These are phyloP conservation scores for Fulvia fulva DNA, from an alignment of 2,329 filamentous ascomycete genomes.

Conservation along the genomic window DNA sequence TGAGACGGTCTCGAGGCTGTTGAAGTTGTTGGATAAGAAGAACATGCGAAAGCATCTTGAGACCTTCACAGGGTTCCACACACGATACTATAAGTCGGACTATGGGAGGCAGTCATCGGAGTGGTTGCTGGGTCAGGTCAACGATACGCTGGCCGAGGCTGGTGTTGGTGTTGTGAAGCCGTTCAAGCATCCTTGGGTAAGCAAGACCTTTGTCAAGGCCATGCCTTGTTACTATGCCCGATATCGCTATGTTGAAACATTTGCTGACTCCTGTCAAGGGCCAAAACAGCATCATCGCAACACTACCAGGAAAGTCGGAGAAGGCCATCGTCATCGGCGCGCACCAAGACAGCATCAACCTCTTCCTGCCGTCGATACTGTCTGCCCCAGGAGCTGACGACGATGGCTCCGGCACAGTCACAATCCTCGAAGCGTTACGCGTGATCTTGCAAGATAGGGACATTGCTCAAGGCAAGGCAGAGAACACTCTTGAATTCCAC, in stretches of 20 bases:
- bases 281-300: constrained; percentile 86
- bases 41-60: constrained; percentile 76
- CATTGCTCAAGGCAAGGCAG: constrained; percentile 63
- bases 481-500: constrained; percentile 92
- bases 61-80: constrained; percentile 74
- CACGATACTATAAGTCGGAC: constrained; percentile 74
- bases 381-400: constrained; percentile 92
- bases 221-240: not conserved
- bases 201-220: not conserved
- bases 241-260: not conserved
- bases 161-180: constrained; percentile 70
- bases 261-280: constrained; percentile 37
- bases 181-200: constrained; percentile 69
- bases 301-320: constrained; percentile 79
- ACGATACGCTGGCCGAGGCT: constrained; percentile 64
- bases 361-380: constrained; percentile 79
- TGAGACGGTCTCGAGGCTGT: constrained; percentile 62
- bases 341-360: constrained; percentile 84
- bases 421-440: constrained; percentile 86
- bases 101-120: constrained; percentile 79
- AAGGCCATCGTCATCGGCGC: constrained; percentile 78
- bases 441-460: constrained; percentile 68
- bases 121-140: constrained; percentile 77
- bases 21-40: constrained; percentile 66
- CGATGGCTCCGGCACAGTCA: constrained; percentile 80